Conservation (phyloP, 495 filamentous ascomycete genomes). For the Neurospora pannonica region DNA sequence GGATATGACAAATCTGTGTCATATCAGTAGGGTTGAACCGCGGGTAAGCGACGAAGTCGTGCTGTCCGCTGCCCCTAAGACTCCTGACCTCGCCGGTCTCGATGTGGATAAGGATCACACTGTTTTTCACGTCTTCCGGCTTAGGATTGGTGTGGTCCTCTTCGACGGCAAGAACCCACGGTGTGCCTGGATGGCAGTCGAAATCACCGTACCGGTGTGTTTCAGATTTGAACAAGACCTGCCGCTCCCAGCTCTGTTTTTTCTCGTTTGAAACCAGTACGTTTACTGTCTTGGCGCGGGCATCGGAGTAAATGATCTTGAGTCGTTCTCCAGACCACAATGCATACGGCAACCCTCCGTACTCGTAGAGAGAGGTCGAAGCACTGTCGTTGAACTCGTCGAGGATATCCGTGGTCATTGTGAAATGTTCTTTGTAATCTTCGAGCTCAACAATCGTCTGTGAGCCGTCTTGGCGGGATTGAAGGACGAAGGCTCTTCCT, state of each 20-base stretch:
- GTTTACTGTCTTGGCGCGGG: constrained; percentile 27
- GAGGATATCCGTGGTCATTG: neutral
- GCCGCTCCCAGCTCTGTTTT: constrained; percentile 6
- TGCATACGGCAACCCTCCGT: constrained; percentile 29
- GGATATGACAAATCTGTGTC: constrained; percentile 35
- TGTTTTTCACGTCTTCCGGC: constrained; percentile 23
- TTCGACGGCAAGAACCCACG: constrained; percentile 34
- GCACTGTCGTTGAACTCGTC: too few relatives aligned
- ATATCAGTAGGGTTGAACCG: constrained; percentile 35
- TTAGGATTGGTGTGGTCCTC: constrained; percentile 31
- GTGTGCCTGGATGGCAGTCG: constrained; percentile 22
- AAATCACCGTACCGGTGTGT: constrained; percentile 32
- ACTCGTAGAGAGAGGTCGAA: constrained; percentile 34
- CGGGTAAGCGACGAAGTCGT: constrained; percentile 42
- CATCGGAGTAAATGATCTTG: constrained; percentile 34
- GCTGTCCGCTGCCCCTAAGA: constrained; percentile 20
- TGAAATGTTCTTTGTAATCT: constrained; percentile 2
- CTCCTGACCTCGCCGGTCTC: constrained; percentile 8
- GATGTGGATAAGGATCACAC: constrained; percentile 28
- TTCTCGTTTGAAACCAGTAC: constrained; percentile 19
- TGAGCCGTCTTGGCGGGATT: constrained; percentile 13
- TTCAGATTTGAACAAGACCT: constrained; percentile 16
- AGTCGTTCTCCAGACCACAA: constrained; percentile 19
- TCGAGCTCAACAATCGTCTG: constrained; percentile 29
- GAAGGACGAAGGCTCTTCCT: constrained; percentile 32